These are phyloP conservation scores for Aspergillus sp. DNA, from an alignment of 2,329 filamentous ascomycete species.

Conservation along the genomic window DNA sequence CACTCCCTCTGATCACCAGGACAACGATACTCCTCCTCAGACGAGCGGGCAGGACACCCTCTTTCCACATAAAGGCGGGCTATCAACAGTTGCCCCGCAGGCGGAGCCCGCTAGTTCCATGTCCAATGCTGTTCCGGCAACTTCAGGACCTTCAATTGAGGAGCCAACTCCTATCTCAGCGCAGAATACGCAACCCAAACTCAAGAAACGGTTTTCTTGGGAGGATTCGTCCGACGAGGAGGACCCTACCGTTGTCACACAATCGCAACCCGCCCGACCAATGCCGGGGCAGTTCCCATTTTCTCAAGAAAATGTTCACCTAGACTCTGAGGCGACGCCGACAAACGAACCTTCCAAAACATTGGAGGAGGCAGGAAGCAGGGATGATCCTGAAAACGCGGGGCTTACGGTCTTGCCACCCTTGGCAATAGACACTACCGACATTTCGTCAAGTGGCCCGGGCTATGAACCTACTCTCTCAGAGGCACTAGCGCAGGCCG, in stretches of 20 bases:
- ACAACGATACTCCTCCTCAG: conserved; percentile 21
- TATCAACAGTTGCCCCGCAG: conserved; percentile 18
- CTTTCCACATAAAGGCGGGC: conserved; percentile 39
- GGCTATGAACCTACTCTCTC: conserved; percentile 16
- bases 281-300: conserved; percentile 24
- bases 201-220: conserved; percentile 47
- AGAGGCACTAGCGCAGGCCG: conserved; percentile 6
- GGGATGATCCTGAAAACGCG: conserved; percentile 24
- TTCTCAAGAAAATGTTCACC: conserved; percentile 17
- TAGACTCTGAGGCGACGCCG: conserved; percentile 7
- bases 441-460: conserved; percentile 14
- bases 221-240: conserved; percentile 32
- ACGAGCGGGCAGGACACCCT: conserved; percentile 28
- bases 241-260: conserved; percentile 16
- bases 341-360: conserved; percentile 9
- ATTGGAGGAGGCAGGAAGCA: conserved; percentile 5
- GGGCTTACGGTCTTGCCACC: conserved; percentile 34
- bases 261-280: conserved; percentile 15
- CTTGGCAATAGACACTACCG: conserved; percentile 15
- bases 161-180: conserved; percentile 6
- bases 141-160: conserved; percentile 8
- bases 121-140: conserved; percentile 11
- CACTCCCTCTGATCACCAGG: conserved; percentile 30
- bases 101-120: conserved; percentile 13
- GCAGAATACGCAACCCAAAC: conserved; percentile 20